Evolutionary conservation across 345 rosid genomes (phyloP), one percentile per base, ranked within the genome.

Genomic region (Brassica rapa): DNA sequence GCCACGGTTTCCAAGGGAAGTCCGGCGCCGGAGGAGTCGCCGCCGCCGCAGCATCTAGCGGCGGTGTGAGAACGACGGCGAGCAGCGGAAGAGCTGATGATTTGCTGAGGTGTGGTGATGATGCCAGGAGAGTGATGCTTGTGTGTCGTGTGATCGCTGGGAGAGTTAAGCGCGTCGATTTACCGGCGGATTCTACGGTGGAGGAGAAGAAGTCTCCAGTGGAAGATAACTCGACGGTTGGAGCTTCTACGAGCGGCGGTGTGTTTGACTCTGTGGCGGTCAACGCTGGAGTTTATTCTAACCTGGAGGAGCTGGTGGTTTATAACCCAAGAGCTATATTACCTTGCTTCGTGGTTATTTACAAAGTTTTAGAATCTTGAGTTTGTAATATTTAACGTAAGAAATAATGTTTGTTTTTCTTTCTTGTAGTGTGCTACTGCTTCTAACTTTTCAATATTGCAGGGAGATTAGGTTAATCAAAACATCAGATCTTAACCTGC

Each of bases 131-230:
- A 75, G 99, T 93, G 24, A 95, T 95, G 99, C 84, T 95, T 55
- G 98, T 95, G 60, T 93, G 99, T 41, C 98, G 99, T 4, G 99
- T 95, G 82, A 91, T 95, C 3, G 98, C 98, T 0, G 99, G 99
- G 16, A 87, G 90, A 60, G 96, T 93, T 66, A 88, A 80, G 77
- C 86, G 88, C 2, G 74, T 74, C 78, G 79, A 80, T 27, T 37
- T 69, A 68, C 78, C 80, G 4, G 80, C 79, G 12, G 93, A 85
- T 1, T 32, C 84, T 16, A 77, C 82, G 74, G 63, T 78, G 69
- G 23, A 75, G 29, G 89, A 85, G 75, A 78, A 84, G 67, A 89
- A 83, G 19, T 6, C 30, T 51, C 30, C 70, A n/a, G 57, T 3
- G 33, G 72, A 78, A 19, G 72, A 78, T 5, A 59, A 10, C 10